Base-by-base conservation (phyloP, 495 filamentous ascomycete species). In the Zalerion maritima region DNA sequence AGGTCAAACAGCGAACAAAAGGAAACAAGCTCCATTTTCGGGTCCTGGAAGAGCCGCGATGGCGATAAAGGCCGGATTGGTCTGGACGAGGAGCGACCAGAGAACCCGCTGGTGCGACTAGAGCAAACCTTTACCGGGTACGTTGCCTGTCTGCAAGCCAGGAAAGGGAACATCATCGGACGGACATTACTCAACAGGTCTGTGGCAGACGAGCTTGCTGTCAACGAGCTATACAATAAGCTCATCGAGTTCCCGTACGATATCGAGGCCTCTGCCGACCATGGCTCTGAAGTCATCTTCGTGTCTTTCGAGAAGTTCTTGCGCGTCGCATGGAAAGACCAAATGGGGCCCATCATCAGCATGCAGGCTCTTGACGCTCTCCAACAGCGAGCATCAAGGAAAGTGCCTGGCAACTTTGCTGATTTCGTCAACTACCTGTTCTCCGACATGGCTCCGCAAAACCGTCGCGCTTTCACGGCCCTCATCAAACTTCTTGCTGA, bases 241-340 rank as follows among this genome's bases (percentile, higher is more conserved):
- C 62, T 94, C 18, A 64, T 93, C 22, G 84, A 92, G 50, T 74
- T 81, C 38, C 80, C 84, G 0, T 73, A 64, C 28, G 78, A 76
- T 36, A 57, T 78, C 23, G 73, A 91, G 29, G 59, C 73, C 8
- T 72, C 80, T 3, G 70, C 73, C 1, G 80, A 93, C 34, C 67
- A 79, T 3, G 66, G 80, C 8, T 72, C 93, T 13, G 85, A 94
- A 46, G 75, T 87, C n/a, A 62, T 94, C 6, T 93, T 94, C 41
- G 76, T 77, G 11, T 81, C 87, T 1, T 97, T 97, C 44, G 85
- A 92, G 42, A 94, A 89, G 35, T 97, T 94, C 37, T 62, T 94
- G 44, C 73, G 70, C 34, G 75, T 80, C 33, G 84, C 84, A 17
- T 97, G 89, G 89, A 73, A 64, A 31, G 75, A 84, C 27, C 77